These are phyloP conservation scores for Polyporus tsugae DNA, from an alignment of 1,284 basidiomycete species.

Conservation along the genomic window DNA sequence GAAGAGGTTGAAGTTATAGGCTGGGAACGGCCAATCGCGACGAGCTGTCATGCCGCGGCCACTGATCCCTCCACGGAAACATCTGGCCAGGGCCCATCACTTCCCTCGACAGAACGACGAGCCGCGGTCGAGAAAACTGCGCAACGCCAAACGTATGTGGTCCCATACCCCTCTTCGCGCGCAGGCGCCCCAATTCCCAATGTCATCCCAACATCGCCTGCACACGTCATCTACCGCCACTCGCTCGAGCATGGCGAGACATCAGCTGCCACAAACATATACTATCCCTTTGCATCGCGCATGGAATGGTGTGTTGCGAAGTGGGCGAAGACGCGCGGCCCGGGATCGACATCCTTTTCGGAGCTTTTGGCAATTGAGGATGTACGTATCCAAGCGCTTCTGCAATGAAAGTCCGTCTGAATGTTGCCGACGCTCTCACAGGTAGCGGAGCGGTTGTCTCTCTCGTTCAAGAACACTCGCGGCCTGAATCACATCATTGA, in stretches of 20 bases:
- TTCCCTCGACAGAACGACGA: too few relatives aligned
- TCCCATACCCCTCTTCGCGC: background rate
- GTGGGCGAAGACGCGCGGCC: slow-evolving; percentile 21
- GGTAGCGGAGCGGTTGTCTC: slow-evolving; percentile 34
- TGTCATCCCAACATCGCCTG: background rate
- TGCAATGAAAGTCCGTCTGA: background rate
- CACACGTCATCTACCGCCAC: background rate
- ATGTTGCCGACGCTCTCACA: slow-evolving; percentile 8
- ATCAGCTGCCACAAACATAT: slow-evolving; percentile 1
- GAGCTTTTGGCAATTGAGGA: slow-evolving; percentile 29
- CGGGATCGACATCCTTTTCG: slow-evolving; percentile 16
- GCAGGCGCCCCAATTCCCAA: slow-evolving; percentile 6
- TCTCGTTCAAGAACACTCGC: slow-evolving; percentile 40
- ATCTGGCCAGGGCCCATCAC: background rate
- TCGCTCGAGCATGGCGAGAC: background rate
- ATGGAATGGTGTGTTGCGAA: slow-evolving; percentile 13
- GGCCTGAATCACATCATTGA: slow-evolving; percentile 46
- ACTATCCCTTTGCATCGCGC: slow-evolving; percentile 11
- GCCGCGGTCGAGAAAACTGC: background rate
- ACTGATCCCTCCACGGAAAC: background rate
- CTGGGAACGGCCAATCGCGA: background rate
- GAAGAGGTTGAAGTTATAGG: background rate
- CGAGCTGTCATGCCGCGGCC: too few relatives aligned
- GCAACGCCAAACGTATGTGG: background rate
- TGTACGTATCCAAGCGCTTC: slow-evolving; percentile 16